Evolutionary conservation across 352 stramenopile species (phyloP).

Genomic region (Globisporangium acanthophoron): DNA sequence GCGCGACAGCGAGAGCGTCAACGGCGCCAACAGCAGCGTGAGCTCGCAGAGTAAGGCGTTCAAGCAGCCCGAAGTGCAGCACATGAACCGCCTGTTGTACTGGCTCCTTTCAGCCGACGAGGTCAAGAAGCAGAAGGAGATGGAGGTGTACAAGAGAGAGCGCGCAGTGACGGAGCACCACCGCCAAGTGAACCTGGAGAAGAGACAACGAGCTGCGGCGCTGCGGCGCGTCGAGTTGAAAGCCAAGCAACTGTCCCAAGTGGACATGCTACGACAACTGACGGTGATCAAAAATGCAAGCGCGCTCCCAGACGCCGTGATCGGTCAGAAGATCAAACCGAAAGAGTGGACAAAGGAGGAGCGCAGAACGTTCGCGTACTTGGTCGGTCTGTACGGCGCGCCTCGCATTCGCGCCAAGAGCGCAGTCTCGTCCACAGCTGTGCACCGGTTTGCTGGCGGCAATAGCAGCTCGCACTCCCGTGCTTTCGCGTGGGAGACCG

Average conservation of each 20-base stretch:
- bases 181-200: constrained; percentile 64
- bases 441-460: not conserved
- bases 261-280: constrained; percentile 74
- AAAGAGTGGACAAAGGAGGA: constrained; percentile 87
- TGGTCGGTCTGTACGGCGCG: constrained; percentile 68
- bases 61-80: constrained; percentile 85
- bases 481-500: constrained; percentile 66
- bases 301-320: constrained; percentile 50
- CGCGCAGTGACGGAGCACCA: constrained; percentile 62
- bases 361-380: constrained; percentile 71
- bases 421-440: constrained; percentile 23
- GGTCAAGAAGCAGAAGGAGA: constrained; percentile 76
- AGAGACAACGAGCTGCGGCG: constrained; percentile 49
- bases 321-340: constrained; percentile 61
- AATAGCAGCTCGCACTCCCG: constrained; percentile 10
- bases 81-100: constrained; percentile 85
- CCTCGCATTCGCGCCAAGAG: constrained; percentile 74
- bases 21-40: constrained; percentile 1
- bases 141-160: constrained; percentile 75
- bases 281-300: constrained; percentile 56
- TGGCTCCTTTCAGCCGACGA: constrained; percentile 85
- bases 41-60: constrained; percentile 35
- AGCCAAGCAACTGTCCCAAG: constrained; percentile 76
- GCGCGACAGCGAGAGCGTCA: constrained; percentile 6
- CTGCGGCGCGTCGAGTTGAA: constrained; percentile 79